phyloP scores from a whole-genome alignment of 306 rosid species.

The Corylus avellana region DNA sequence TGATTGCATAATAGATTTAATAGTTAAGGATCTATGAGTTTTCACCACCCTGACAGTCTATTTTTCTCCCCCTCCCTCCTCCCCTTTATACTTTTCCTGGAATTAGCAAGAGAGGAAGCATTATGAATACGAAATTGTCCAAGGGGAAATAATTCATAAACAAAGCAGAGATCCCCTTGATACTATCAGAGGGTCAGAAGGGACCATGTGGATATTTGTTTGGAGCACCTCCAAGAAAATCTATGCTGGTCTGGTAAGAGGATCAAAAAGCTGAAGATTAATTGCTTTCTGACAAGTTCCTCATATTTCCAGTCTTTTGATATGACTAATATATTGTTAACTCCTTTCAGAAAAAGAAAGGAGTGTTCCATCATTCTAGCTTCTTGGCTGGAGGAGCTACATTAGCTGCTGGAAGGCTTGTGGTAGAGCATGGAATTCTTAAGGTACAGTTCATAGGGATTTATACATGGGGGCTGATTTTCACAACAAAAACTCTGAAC shows the following conservation, averaged over 20 bases:
- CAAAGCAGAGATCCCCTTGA: slow-evolving; percentile 64
- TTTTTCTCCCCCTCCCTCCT: neutral
- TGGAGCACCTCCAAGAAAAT: slow-evolving; percentile 88
- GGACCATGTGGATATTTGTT: slow-evolving; percentile 83
- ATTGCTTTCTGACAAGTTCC: slow-evolving; percentile 11
- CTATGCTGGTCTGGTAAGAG: slow-evolving; percentile 82
- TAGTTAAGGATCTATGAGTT: slow-evolving; percentile 6
- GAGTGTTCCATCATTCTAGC: slow-evolving; percentile 82
- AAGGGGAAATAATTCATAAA: slow-evolving; percentile 61
- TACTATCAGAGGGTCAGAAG: slow-evolving; percentile 42
- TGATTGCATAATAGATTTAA: slow-evolving; percentile 13
- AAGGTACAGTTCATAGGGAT: slow-evolving; percentile 52
- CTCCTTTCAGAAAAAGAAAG: slow-evolving; percentile 74
- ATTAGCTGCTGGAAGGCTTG: slow-evolving; percentile 88
- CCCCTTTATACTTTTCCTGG: slow-evolving; percentile 5
- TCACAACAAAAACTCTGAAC: neutral
- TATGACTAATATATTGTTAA: slow-evolving; percentile 18
- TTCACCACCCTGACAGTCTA: slow-evolving; percentile 26
- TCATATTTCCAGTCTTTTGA: neutral
- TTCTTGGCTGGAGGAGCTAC: slow-evolving; percentile 95
- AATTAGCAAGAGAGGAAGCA: slow-evolving; percentile 78
- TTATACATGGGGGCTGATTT: neutral
- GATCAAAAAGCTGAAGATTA: slow-evolving; percentile 1
- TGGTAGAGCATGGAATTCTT: slow-evolving; percentile 60
- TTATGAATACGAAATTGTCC: slow-evolving; percentile 56